phyloP scores from a whole-genome alignment of 768 basidiomycete species.

The Rhizopogon sp. region DNA sequence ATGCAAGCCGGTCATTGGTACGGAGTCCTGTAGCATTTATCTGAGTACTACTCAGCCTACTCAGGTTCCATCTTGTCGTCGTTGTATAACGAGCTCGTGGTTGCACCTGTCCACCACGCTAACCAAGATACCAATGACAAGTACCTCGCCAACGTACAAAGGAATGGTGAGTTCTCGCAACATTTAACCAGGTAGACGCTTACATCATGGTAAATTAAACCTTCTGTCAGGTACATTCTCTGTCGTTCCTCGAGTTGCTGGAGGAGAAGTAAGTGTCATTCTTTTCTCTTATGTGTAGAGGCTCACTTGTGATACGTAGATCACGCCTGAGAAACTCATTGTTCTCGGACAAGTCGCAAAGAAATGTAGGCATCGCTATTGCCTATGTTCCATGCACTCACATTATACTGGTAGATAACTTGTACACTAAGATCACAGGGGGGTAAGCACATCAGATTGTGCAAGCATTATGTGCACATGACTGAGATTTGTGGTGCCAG shows the following conservation, averaged over 20 bases:
- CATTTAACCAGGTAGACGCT: not conserved
- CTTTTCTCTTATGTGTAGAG: not conserved
- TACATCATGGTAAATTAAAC: not conserved
- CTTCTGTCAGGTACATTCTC: constrained; percentile 48
- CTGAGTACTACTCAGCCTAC: not conserved
- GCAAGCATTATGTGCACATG: not conserved
- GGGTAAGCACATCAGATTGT: constrained; percentile 14
- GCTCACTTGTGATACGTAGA: constrained; percentile 12
- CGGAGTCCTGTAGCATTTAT: not conserved
- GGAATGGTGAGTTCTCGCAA: constrained; percentile 38
- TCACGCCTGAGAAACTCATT: constrained; percentile 62
- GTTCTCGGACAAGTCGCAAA: constrained; percentile 61
- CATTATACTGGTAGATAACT: constrained; percentile 24
- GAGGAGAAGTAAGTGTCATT: constrained; percentile 45
- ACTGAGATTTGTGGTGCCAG: constrained; percentile 22
- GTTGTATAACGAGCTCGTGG: constrained; percentile 59
- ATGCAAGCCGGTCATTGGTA: constrained; percentile 66
- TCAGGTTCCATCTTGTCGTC: constrained; percentile 38
- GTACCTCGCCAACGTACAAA: constrained; percentile 69
- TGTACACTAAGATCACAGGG: constrained; percentile 62
- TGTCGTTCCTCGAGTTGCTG: constrained; percentile 67
- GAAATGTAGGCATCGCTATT: constrained; percentile 38
- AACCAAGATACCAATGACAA: constrained; percentile 72
- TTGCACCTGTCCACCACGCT: constrained; percentile 57
- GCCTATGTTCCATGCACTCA: not conserved